Evolutionary conservation across 768 basidiomycete genomes (phyloP).

Genomic region (Xerocomus brunneocitrinus): DNA sequence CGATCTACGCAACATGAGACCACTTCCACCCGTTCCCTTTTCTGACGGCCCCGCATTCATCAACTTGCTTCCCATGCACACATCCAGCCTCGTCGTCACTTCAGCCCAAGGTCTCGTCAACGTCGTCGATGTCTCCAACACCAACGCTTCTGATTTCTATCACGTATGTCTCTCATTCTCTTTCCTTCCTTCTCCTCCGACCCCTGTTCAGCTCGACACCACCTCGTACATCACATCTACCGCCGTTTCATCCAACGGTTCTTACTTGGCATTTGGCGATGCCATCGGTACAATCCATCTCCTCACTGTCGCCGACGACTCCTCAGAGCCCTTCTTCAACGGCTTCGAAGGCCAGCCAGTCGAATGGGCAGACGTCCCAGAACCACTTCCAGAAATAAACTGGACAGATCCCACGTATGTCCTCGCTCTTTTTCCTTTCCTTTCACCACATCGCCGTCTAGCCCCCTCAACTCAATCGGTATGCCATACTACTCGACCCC

Average conservation of each 20-base stretch:
- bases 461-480: conserved; percentile 85
- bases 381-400: conserved; percentile 62
- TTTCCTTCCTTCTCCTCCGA: not conserved
- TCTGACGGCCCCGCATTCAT: conserved; percentile 85
- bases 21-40: conserved; percentile 84
- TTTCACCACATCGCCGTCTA: conserved; percentile 25
- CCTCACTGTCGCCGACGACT: conserved; percentile 65
- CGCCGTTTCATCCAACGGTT: conserved; percentile 79
- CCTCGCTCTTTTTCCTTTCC: not conserved
- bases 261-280: conserved; percentile 93
- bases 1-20: conserved; percentile 78
- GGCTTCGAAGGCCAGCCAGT: conserved; percentile 84
- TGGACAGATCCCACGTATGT: conserved; percentile 82
- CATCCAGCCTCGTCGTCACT: conserved; percentile 67
- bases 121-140: conserved; percentile 74
- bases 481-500: conserved; percentile 75
- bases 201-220: conserved; percentile 47
- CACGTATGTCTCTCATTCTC: conserved; percentile 47
- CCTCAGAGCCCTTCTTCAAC: conserved; percentile 65
- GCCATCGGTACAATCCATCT: conserved; percentile 81
- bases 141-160: conserved; percentile 68
- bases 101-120: conserved; percentile 83
- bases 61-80: conserved; percentile 69
- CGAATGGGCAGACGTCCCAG: conserved; percentile 78
- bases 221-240: conserved; percentile 73